Base-by-base conservation (phyloP, 768 basidiomycete species). In the Sporobolomyces pararoseus region DNA sequence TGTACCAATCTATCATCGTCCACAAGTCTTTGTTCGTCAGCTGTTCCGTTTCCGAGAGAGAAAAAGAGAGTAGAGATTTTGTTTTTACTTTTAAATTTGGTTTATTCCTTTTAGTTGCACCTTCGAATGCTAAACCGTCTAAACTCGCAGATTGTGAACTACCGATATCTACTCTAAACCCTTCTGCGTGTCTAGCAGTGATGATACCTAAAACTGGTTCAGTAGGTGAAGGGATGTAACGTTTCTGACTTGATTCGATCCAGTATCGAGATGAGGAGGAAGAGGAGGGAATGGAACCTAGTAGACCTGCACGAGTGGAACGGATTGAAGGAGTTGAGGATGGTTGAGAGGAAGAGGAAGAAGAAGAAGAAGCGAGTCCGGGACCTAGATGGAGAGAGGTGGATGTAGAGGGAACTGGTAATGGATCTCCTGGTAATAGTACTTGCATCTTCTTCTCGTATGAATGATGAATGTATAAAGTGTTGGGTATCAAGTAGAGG, bases 151-250 rank as follows among this genome's bases (percentile, higher is more conserved):
- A 82, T 76, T 96, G 92, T 7, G 93, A 89, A 32, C 87, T 83
- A 3, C 94, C 94, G 70, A 99, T 91, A 79, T 98, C 95, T 29
- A 98, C 91, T 52, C 93, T 85, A 83, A 87, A 99, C 9, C 88
- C 89, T 76, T 98, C 95, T 44, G 91, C 92, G 63, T 87, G 79
- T 13, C 88, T 87, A 68, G 87, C 89, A 9, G 84, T 83, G 59
- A 99, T 83, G 44, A 88, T 83, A 4, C 94, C 95, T 29, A 98
- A 83, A 2, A 98, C 91, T 14, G 88, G 86, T 78, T 98, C 95
- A 73, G 66, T 65, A 25, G 70, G 69, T n/a, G 64, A 46, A 4
- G 72, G 66, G 7, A 52, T 61, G 54, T 70, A 74, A 66, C 66
- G 65, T 7, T 16, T 2, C 9, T 2, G 29, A 32, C 42, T 29